Evolutionary conservation across 1,139 yeast species (phyloP).

Genomic region (Suhomyces choctaworum): DNA sequence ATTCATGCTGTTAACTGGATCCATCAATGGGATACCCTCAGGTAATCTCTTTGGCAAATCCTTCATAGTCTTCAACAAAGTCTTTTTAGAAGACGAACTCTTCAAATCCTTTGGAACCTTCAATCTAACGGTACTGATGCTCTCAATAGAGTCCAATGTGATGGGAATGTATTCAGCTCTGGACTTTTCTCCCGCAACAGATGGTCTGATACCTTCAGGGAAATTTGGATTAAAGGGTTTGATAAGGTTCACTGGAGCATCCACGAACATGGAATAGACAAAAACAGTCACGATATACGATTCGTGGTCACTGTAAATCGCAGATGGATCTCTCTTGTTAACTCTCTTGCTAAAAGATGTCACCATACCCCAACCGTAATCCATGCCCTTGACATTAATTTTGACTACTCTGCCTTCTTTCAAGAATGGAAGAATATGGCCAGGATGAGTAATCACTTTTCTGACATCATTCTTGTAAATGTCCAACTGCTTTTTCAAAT

Average conservation of each 20-base stretch:
- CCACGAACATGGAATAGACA: conserved; percentile 74
- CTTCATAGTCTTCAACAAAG: conserved; percentile 71
- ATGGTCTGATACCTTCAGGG: conserved; percentile 89
- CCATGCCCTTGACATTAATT: conserved; percentile 56
- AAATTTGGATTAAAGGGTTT: conserved; percentile 72
- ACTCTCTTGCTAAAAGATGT: conserved; percentile 72
- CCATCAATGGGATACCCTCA: conserved; percentile 84
- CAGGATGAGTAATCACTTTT: conserved; percentile 89
- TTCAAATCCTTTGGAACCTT: conserved; percentile 79
- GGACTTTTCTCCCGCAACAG: conserved; percentile 67
- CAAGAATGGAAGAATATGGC: conserved; percentile 75
- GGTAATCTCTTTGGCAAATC: conserved; percentile 84
- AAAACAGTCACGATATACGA: conserved; percentile 85
- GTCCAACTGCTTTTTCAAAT: conserved; percentile 68
- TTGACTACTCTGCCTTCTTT: conserved; percentile 87
- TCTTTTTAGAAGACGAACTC: conserved; percentile 67
- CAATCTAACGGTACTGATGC: conserved; percentile 77
- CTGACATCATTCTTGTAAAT: conserved; percentile 75
- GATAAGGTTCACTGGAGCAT: conserved; percentile 70
- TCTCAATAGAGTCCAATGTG: conserved; percentile 71
- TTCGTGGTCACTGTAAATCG: conserved; percentile 72
- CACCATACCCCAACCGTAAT: conserved; percentile 96
- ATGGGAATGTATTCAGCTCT: conserved; percentile 82
- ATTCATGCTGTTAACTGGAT: conserved; percentile 91
- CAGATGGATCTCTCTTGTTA: conserved; percentile 55